Base-by-base conservation (phyloP, 129 eudicot genomes). In the Artemisia tridentata region DNA sequence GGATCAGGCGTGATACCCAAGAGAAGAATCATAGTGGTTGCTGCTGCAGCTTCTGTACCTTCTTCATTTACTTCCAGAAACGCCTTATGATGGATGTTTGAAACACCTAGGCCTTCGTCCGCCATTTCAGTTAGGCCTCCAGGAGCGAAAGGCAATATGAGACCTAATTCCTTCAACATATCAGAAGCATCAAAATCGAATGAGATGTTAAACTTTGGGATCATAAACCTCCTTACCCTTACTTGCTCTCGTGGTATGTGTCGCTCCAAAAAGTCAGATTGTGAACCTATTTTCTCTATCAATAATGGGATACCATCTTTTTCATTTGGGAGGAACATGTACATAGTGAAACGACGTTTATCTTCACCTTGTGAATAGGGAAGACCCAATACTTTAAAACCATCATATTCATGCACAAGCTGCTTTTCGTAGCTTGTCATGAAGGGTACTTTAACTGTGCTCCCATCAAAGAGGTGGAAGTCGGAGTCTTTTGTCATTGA, bases 381-480 rank as follows among this genome's bases (percentile, higher is more conserved):
- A 50, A 50, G 55, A 50, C 55, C 55, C 55, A 50, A 50, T 12
- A 50, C 55, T 50, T 50, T 50, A 15, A 50, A 50, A 12, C 55
- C 55, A 15, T 50, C 55, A 50, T 50, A 50, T 12, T 12, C 15
- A 50, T 15, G 15, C 55, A 50, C 55, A 15, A 50, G 55, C 5
- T 50, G 55, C 17, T 50, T 2, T 50, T 1, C 0, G 55, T 50
- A 0, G 4, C n/a, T 50, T 3, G 55, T 50, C 55, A 50, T 50
- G 55, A 38, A 38, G 45, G 45, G 45, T 7, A 38, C 45, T 38
- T 38, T 6, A 13, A 50, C 55, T 13, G 15, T 13, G 74, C 59
- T 82, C 5, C 88, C 88, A 49, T 77, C 54, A 7, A 82, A 65
- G 69, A 87, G 89, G 80, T 84, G 80, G 59, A 87, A 87, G 12